phyloP scores from a whole-genome alignment of 306 rosid species.

The Echinosophora koreensis region DNA sequence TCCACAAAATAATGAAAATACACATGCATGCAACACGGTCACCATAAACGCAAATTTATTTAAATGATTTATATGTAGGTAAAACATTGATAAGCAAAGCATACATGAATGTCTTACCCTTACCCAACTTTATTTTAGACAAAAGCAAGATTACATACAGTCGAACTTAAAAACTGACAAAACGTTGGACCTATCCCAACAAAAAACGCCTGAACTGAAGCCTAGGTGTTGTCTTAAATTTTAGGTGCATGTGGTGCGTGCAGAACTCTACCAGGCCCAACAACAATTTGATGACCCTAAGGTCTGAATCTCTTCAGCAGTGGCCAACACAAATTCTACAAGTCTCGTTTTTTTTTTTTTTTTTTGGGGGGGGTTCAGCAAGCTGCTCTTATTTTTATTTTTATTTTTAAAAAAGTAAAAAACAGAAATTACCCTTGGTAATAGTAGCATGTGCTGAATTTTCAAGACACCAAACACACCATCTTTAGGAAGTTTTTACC shows the following conservation, averaged over 20 bases:
- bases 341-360: too few species aligned
- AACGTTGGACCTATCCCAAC: neutral
- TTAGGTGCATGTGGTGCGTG: neutral
- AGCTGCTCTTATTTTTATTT: too few species aligned
- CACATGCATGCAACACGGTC: neutral
- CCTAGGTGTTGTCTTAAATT: neutral
- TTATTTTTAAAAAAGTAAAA: too few species aligned
- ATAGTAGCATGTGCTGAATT: slow-evolving; percentile 15
- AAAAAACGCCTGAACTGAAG: neutral
- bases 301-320: neutral
- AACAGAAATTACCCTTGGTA: neutral
- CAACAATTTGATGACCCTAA: slow-evolving; percentile 23
- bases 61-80: slow-evolving; percentile 2
- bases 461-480: neutral
- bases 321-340: neutral
- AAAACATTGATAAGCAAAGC: neutral
- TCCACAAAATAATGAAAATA: neutral
- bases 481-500: slow-evolving; percentile 53
- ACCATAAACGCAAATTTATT: neutral
- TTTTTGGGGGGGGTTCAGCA: too few species aligned
- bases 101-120: neutral
- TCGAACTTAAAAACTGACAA: neutral
- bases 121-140: neutral
- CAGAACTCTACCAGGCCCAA: slow-evolving; percentile 31
- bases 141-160: slow-evolving; percentile 7